phyloP scores from a whole-genome alignment of 306 rosid species.

The Pyrus bretschneideri region DNA sequence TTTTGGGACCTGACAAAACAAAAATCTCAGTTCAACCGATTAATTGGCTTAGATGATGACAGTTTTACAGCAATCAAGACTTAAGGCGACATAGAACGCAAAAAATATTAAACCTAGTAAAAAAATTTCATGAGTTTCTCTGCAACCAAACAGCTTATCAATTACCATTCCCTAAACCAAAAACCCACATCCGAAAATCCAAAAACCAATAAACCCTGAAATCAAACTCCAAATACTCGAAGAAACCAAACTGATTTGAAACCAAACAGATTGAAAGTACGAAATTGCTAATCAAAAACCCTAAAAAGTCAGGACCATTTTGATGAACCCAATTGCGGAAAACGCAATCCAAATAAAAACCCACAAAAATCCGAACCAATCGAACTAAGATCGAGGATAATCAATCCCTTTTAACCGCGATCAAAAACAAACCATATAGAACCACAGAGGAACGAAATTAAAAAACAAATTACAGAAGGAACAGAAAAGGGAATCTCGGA shows the following conservation, averaged over 20 bases:
- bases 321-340: constrained; percentile 20
- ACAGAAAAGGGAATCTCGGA: constrained; percentile 1
- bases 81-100: not conserved
- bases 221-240: not conserved
- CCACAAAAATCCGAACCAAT: constrained; percentile 12
- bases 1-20: not conserved
- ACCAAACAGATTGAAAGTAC: constrained; percentile 23
- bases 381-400: constrained; percentile 34
- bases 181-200: constrained; percentile 28
- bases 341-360: constrained; percentile 14
- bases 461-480: not conserved
- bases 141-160: constrained; percentile 10
- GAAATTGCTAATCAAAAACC: constrained; percentile 15
- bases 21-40: constrained; percentile 7
- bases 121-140: not conserved
- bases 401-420: constrained; percentile 32
- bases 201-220: constrained; percentile 38
- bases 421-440: constrained; percentile 38
- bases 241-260: constrained; percentile 2
- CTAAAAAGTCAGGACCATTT: constrained; percentile 26
- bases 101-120: not conserved
- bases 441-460: not conserved
- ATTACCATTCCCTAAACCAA: constrained; percentile 14
- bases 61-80: constrained; percentile 2
- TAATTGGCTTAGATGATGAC: constrained; percentile 2